phyloP scores from a whole-genome alignment of 176 grass and related monocot genomes.

The Oryza longistaminata region DNA sequence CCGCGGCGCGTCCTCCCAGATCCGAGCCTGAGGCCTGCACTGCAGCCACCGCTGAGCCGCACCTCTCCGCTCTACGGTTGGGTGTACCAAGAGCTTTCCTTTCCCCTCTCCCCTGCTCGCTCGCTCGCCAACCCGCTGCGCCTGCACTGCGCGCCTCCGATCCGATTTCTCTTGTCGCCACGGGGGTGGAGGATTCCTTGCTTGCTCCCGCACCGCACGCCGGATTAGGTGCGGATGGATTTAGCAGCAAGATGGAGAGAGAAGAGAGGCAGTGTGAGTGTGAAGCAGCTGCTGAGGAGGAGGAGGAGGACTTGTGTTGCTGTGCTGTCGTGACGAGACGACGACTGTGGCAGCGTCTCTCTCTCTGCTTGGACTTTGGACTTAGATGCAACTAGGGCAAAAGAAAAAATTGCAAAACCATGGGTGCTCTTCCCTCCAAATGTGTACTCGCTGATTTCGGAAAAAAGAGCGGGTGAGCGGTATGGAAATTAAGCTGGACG shows the following conservation, averaged over 20 bases:
- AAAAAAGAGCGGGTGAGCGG: no score
- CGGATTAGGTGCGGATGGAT: constrained; percentile 34
- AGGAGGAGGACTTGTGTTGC: not conserved
- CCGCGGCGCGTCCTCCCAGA: constrained; percentile 24
- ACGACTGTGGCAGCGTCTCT: not conserved
- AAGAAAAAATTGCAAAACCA: not conserved
- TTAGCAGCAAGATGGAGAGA: not conserved
- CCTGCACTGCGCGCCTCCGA: no score
- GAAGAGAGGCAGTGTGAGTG: constrained; percentile 24
- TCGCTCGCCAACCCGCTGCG: no score
- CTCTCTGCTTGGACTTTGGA: not conserved
- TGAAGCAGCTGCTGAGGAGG: not conserved
- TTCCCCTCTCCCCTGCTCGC: no score
- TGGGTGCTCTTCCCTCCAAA: no score
- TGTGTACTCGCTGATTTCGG: no score
- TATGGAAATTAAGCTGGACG: no score
- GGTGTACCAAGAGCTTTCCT: constrained; percentile 1
- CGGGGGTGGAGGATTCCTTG: constrained; percentile 32
- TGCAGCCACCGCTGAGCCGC: not conserved
- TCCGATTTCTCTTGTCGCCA: constrained; percentile 15
- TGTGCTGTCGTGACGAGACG: not conserved
- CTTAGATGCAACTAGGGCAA: not conserved
- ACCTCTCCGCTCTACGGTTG: not conserved
- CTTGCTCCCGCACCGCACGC: constrained; percentile 30
- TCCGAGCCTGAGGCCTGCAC: not conserved